Conservation (phyloP, 805 yeast species). For the Saccharomyces jurei region DNA sequence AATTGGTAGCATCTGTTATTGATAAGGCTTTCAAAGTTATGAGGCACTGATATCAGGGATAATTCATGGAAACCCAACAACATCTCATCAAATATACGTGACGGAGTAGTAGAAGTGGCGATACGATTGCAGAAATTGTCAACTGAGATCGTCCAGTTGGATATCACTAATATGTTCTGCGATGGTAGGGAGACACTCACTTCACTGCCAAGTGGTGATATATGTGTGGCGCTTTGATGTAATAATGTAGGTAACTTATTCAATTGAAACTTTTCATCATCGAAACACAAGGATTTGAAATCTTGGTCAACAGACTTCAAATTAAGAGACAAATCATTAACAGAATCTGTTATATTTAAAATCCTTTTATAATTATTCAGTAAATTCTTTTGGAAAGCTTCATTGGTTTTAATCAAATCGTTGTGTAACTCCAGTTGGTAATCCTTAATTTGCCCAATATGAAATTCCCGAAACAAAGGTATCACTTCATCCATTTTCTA, state of each 20-base stretch:
- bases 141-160: constrained; percentile 23
- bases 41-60: neutral
- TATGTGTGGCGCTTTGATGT: neutral
- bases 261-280: constrained; percentile 20
- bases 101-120: constrained; percentile 8
- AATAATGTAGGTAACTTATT: constrained; percentile 14
- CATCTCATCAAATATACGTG: constrained; percentile 13
- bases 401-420: constrained; percentile 10
- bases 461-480: neutral
- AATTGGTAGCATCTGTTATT: constrained; percentile 7
- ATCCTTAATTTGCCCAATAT: constrained; percentile 8
- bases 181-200: neutral
- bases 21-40: constrained; percentile 8
- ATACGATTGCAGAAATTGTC: constrained; percentile 15
- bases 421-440: constrained; percentile 12
- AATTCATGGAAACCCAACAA: constrained; percentile 10
- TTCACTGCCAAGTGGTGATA: neutral
- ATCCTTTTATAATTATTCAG: constrained; percentile 20
- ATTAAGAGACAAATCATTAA: constrained; percentile 9
- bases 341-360: constrained; percentile 19
- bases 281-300: constrained; percentile 26
- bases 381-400: constrained; percentile 15
- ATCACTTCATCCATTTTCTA: constrained; percentile 1
- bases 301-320: constrained; percentile 16
- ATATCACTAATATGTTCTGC: constrained; percentile 10